These are phyloP conservation scores for Penicillium sp. DNA, from an alignment of 2,329 filamentous ascomycete genomes.

Conservation along the genomic window DNA sequence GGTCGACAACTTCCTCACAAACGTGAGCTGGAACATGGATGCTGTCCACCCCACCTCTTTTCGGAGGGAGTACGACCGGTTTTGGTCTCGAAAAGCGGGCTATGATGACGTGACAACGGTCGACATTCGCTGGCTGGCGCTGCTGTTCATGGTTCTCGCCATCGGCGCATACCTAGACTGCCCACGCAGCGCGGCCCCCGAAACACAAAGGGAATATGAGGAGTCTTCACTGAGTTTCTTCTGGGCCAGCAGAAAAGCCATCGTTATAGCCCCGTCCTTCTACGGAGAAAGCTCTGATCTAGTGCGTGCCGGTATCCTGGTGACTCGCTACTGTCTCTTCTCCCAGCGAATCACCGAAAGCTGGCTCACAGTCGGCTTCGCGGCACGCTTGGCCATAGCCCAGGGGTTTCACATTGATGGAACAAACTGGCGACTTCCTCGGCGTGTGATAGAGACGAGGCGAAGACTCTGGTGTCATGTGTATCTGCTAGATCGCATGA, in stretches of 20 bases:
- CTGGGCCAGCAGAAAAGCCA: slow-evolving; percentile 38
- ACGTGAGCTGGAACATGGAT: slow-evolving; percentile 38
- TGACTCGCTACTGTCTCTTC: slow-evolving; percentile 40
- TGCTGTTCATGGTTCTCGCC: slow-evolving; percentile 41
- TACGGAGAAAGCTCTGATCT: slow-evolving; percentile 41
- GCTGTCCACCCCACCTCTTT: slow-evolving; percentile 34
- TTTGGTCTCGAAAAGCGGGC: slow-evolving; percentile 37
- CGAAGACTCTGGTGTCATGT: slow-evolving; percentile 39
- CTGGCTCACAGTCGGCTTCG: slow-evolving; percentile 42
- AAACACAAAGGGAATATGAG: slow-evolving; percentile 34
- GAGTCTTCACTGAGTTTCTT: slow-evolving; percentile 41
- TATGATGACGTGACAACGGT: slow-evolving; percentile 39
- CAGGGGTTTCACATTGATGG: slow-evolving; percentile 45
- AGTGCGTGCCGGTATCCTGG: slow-evolving; percentile 35
- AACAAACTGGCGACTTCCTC: slow-evolving; percentile 35
- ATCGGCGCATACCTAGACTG: slow-evolving; percentile 37
- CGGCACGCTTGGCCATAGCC: slow-evolving; percentile 42
- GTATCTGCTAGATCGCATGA: slow-evolving; percentile 39
- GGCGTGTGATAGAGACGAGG: slow-evolving; percentile 35
- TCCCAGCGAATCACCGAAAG: slow-evolving; percentile 36
- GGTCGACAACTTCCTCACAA: slow-evolving; percentile 30
- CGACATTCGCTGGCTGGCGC: slow-evolving; percentile 40
- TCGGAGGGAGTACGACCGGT: slow-evolving; percentile 32
- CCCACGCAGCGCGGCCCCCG: slow-evolving; percentile 27
- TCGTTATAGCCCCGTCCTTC: slow-evolving; percentile 42